Evolutionary conservation across 352 stramenopile genomes (phyloP).

Genomic region (Elongisporangium senticosum): DNA sequence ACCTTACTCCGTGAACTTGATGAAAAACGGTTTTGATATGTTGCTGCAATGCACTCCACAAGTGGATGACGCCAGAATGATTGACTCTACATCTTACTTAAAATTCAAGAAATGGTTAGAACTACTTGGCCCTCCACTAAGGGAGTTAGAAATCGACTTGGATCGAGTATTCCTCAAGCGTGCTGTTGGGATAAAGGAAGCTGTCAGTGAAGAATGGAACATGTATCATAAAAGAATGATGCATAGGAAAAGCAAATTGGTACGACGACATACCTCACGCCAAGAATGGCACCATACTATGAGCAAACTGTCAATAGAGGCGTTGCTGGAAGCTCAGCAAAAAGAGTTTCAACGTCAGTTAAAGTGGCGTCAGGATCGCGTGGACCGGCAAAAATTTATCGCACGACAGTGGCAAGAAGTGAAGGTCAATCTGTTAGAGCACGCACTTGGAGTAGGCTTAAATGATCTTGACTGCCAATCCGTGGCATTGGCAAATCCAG

Average conservation of each 20-base stretch:
- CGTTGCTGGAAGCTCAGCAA: slow-evolving; percentile 34
- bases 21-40: slow-evolving; percentile 74
- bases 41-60: slow-evolving; percentile 30
- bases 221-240: slow-evolving; percentile 32
- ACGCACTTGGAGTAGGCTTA: slow-evolving; percentile 11
- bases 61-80: not conserved
- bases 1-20: slow-evolving; percentile 67
- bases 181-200: slow-evolving; percentile 47
- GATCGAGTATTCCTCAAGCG: slow-evolving; percentile 55
- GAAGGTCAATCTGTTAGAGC: slow-evolving; percentile 20
- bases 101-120: slow-evolving; percentile 65
- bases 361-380: slow-evolving; percentile 60
- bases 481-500: slow-evolving; percentile 1
- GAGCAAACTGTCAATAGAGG: slow-evolving; percentile 27
- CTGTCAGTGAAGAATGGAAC: slow-evolving; percentile 45
- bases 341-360: slow-evolving; percentile 49
- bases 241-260: slow-evolving; percentile 29
- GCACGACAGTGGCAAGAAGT: slow-evolving; percentile 45
- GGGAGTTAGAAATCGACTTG: slow-evolving; percentile 56
- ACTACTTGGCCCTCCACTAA: slow-evolving; percentile 57
- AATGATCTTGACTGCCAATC: slow-evolving; percentile 1
- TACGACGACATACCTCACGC: slow-evolving; percentile 29
- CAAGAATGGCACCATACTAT: slow-evolving; percentile 40
- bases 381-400: slow-evolving; percentile 65
- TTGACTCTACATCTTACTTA: slow-evolving; percentile 19